These are phyloP conservation scores for Coffea eugenioides DNA, from an alignment of 257 asterid species.

Conservation along the genomic window DNA sequence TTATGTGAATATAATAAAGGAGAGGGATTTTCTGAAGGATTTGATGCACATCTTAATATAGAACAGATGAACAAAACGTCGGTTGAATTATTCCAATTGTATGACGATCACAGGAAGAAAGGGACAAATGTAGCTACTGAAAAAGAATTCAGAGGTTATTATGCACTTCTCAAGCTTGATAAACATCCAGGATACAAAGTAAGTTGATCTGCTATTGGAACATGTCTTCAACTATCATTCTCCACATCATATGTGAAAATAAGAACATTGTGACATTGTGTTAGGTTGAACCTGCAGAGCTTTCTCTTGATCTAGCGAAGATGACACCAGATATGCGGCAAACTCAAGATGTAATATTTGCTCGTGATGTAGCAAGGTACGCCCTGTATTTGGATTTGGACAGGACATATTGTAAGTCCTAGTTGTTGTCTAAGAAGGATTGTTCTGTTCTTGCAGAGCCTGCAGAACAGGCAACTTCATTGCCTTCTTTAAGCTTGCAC, in stretches of 20 bases:
- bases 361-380: conserved; percentile 97
- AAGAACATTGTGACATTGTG: conserved; percentile 54
- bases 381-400: conserved; percentile 21
- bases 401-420: background rate
- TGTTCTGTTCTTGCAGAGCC: conserved; percentile 60
- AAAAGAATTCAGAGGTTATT: conserved; percentile 95
- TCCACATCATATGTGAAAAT: conserved; percentile 38
- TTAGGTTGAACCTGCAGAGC: conserved; percentile 99
- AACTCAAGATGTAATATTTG: conserved; percentile 82
- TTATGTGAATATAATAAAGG: conserved; percentile 93
- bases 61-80: conserved; percentile 99
- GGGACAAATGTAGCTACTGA: conserved; percentile 78
- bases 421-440: background rate
- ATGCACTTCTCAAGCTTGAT: conserved; percentile 98
- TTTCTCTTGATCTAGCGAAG: conserved; percentile 96
- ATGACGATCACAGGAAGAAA: conserved; percentile 90
- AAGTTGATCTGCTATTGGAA: conserved; percentile 45
- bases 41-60: conserved; percentile 97
- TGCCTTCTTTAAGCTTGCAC: conserved; percentile 95
- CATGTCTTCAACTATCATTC: conserved; percentile 26
- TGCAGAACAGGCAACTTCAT: conserved; percentile 90
- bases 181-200: conserved; percentile 99
- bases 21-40: conserved; percentile 98
- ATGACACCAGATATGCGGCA: conserved; percentile 94
- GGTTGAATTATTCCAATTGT: conserved; percentile 86